Evolutionary conservation across 768 basidiomycete genomes (phyloP), one percentile per base, ranked within the genome.

Genomic region (Kwoniella sp.): DNA sequence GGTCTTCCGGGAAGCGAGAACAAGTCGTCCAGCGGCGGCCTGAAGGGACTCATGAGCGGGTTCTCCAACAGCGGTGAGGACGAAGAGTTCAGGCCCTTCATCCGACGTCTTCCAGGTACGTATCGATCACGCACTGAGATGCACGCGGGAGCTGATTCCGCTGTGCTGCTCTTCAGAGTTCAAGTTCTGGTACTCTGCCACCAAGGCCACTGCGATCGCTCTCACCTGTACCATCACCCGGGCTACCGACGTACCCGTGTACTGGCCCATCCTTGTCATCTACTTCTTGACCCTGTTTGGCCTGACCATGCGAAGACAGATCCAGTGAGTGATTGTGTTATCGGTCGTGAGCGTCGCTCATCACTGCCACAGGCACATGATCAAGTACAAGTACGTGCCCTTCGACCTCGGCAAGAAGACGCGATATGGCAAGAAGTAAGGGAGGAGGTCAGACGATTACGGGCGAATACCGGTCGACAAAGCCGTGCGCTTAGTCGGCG

Each of bases 51-150:
- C 26, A 56, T 74, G 63, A 60, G 49, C 25, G 74, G 74, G 0
- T 70, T 74, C 59, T 50, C 50, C 14, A 51, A 48, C 37, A 59
- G 61, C 10, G 78, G 78, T 12, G 76, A 83, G 43, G 93, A 99
- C 69, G 95, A 96, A 59, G 95, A 99, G 69, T 98, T 99, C 76
- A 79, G 92, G 55, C 95, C 95, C 5, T 99, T 99, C 74, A 91
- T 99, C 52, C 79, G 95, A 60, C 79, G 95, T 50, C 77, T 99
- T 57, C 95, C 95, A 17, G 74, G 74, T 75, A 22, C 43, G 74
- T 60, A 15, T 20, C 14, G 17, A n/a, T 22, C 42, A 11, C 14
- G 31, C 27, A 12, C 23, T 32, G 22, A n/a, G n/a, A n/a, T n/a
- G n/a, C n/a, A n/a, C n/a, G n/a, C n/a, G n/a, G n/a, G n/a, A n/a